Evolutionary conservation across 1,284 basidiomycete genomes (phyloP).

Genomic region (Chalciporus sp.): DNA sequence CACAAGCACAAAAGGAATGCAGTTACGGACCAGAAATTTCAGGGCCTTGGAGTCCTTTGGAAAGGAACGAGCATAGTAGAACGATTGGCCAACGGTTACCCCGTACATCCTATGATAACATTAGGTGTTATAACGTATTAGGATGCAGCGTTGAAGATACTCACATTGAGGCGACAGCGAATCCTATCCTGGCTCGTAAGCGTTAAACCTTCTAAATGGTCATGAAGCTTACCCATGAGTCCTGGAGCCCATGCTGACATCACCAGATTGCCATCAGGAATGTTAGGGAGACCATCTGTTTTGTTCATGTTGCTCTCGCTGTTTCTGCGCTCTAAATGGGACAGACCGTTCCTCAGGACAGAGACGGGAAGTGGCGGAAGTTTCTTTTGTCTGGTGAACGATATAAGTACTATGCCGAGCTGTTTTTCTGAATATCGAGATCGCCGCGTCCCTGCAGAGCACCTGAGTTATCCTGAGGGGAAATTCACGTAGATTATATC

Average conservation of each 20-base stretch:
- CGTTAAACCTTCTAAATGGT: background rate
- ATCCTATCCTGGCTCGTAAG: background rate
- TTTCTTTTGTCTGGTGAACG: no score
- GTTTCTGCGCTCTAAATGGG: no score
- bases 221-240: background rate
- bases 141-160: background rate
- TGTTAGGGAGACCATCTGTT: no score
- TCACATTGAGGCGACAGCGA: background rate
- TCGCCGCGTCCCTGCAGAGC: no score
- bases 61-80: background rate
- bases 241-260: background rate
- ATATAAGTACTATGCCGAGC: no score
- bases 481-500: no score
- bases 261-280: background rate
- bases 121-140: no score
- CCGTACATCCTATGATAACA: background rate
- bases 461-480: no score
- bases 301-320: no score
- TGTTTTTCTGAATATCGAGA: no score
- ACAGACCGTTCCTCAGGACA: no score
- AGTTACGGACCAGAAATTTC: background rate
- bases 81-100: background rate
- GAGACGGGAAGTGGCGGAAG: no score
- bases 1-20: background rate
- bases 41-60: background rate